Conservation (phyloP, 2,329 filamentous ascomycete genomes). For the Colletotrichum destructivum region DNA sequence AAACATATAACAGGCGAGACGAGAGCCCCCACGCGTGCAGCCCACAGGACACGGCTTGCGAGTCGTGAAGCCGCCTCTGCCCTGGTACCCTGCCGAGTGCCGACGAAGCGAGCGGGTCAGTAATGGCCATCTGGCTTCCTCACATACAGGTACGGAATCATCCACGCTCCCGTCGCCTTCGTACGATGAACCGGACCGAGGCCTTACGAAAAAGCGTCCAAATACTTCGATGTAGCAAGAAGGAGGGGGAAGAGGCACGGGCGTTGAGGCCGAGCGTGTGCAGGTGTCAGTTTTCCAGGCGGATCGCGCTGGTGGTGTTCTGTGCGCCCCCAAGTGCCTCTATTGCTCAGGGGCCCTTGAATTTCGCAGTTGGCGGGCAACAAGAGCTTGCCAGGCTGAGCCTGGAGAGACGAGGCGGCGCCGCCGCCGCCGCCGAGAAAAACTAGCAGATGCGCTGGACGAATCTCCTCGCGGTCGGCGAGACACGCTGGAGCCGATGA, state of each 20-base stretch:
- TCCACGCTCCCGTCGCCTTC: background rate
- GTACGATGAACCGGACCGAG: constrained; percentile 15
- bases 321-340: constrained; percentile 18
- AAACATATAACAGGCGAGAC: background rate
- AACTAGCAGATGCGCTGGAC: constrained; percentile 29
- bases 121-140: constrained; percentile 18
- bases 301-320: constrained; percentile 1
- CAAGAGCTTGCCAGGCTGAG: constrained; percentile 23
- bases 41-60: background rate
- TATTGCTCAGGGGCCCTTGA: constrained; percentile 5
- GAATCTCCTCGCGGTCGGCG: constrained; percentile 36
- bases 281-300: constrained; percentile 29
- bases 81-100: constrained; percentile 32
- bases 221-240: constrained; percentile 12
- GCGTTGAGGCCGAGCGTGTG: constrained; percentile 21
- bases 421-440: constrained; percentile 30
- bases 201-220: constrained; percentile 11
- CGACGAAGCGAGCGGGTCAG: constrained; percentile 36
- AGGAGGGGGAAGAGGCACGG: background rate
- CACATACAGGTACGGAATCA: constrained; percentile 15
- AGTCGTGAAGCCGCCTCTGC: constrained; percentile 18
- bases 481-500: constrained; percentile 32
- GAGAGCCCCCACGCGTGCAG: background rate
- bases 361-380: background rate
- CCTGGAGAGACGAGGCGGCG: constrained; percentile 26